Conservation (phyloP, 1,284 basidiomycete genomes). For the Puccinia novopanici region DNA sequence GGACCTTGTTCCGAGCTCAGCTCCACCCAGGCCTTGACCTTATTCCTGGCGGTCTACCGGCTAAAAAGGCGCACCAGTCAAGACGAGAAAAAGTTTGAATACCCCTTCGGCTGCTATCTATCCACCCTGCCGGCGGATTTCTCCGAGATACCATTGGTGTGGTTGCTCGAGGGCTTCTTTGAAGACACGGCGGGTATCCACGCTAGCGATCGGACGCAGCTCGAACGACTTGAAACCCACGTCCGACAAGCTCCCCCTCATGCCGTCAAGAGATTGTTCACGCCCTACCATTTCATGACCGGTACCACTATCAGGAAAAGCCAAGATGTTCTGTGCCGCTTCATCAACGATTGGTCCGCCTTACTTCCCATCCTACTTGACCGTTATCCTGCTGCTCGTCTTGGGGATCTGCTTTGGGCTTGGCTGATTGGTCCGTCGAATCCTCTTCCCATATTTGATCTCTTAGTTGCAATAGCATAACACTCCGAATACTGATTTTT, state of each 20-base stretch:
- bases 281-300: conserved; percentile 19
- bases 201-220: neutral
- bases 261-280: neutral
- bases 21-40: conserved; percentile 27
- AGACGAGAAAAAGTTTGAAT: neutral
- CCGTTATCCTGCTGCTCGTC: neutral
- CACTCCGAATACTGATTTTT: neutral
- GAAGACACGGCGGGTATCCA: conserved; percentile 1
- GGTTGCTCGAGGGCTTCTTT: neutral
- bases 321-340: conserved; percentile 16
- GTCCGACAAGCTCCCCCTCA: neutral
- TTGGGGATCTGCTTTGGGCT: conserved; percentile 27
- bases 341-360: conserved; percentile 33
- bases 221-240: neutral
- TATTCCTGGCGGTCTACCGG: conserved; percentile 18
- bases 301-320: neutral
- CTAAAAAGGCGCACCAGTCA: neutral
- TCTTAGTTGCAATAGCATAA: neutral
- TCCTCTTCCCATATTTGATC: neutral
- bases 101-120: conserved; percentile 4
- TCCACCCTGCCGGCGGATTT: conserved; percentile 6
- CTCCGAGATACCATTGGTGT: conserved; percentile 11
- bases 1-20: neutral
- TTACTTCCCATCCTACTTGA: neutral
- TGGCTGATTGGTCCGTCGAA: conserved; percentile 26